Conservation (phyloP, 1,284 basidiomycete genomes). For the Sporisorium reilianum region DNA sequence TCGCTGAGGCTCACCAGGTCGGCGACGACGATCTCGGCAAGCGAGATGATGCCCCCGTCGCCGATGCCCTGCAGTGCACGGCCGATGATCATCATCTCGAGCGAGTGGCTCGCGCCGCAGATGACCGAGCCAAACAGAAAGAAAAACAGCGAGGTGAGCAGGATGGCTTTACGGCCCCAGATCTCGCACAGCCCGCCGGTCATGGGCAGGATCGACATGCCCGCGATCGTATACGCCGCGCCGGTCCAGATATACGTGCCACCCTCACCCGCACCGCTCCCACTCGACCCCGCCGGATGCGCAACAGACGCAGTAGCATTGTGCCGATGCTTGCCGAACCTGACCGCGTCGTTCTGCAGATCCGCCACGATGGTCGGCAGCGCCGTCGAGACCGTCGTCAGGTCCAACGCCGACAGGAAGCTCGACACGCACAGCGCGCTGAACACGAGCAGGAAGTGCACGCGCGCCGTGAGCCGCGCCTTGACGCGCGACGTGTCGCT, state of each 20-base stretch:
- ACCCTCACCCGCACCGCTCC: not conserved
- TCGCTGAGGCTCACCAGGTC: slow-evolving; percentile 46
- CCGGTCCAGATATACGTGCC: slow-evolving; percentile 54
- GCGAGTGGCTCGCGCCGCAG: slow-evolving; percentile 25
- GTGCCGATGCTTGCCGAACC: slow-evolving; percentile 20
- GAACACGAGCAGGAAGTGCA: slow-evolving; percentile 44
- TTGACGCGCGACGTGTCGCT: not conserved
- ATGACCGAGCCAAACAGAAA: slow-evolving; percentile 35
- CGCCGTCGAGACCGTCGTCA: slow-evolving; percentile 46
- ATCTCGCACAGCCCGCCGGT: slow-evolving; percentile 40
- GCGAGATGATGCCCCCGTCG: slow-evolving; percentile 50
- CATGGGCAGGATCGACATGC: slow-evolving; percentile 43
- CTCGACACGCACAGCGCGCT: slow-evolving; percentile 34
- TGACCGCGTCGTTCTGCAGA: slow-evolving; percentile 34
- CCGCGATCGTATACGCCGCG: slow-evolving; percentile 42
- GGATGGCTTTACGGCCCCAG: slow-evolving; percentile 45
- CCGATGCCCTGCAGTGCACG: slow-evolving; percentile 40
- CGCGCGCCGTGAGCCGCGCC: slow-evolving; percentile 5
- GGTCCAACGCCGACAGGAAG: slow-evolving; percentile 42
- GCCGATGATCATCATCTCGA: slow-evolving; percentile 46
- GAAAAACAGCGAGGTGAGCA: slow-evolving; percentile 31
- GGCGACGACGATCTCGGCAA: slow-evolving; percentile 48
- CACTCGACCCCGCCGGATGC: not conserved
- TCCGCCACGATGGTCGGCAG: slow-evolving; percentile 46
- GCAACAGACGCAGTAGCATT: not conserved